Percentiles rank a stretch among this genome's conserved stretches.
phyloP scores from a whole-genome alignment of 2,329 filamentous ascomycete species.

The Neurospora crassa region DNA sequence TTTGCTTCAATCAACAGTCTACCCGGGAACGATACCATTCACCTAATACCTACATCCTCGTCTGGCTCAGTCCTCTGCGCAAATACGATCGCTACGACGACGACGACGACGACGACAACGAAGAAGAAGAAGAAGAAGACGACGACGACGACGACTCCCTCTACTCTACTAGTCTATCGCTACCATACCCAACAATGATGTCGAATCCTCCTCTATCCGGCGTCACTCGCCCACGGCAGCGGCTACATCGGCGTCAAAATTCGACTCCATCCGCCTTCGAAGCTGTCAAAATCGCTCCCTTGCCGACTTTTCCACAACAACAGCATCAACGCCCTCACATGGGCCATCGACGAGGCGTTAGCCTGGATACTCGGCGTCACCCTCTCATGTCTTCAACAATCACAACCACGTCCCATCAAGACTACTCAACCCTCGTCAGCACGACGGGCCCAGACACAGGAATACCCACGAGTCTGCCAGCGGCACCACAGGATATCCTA shows the following conservation, averaged over 20 bases:
- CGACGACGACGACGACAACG: constrained; percentile 26
- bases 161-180: constrained; percentile 19
- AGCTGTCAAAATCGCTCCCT: constrained; percentile 57
- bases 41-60: neutral
- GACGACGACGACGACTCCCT: constrained; percentile 20
- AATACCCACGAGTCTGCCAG: constrained; percentile 34
- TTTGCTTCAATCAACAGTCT: constrained; percentile 15
- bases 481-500: constrained; percentile 65
- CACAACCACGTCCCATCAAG: constrained; percentile 29
- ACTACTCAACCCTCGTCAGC: constrained; percentile 40
- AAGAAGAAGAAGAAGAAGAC: constrained; percentile 4
- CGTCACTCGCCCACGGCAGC: constrained; percentile 64
- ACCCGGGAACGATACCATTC: constrained; percentile 17
- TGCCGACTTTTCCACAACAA: constrained; percentile 49
- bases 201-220: constrained; percentile 42
- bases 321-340: constrained; percentile 29
- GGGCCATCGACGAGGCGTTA: constrained; percentile 73
- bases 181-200: constrained; percentile 22
- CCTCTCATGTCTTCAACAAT: constrained; percentile 28
- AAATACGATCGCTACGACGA: constrained; percentile 31
- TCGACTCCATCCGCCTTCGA: constrained; percentile 76
- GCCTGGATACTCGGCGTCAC: constrained; percentile 64
- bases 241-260: constrained; percentile 76
- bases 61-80: constrained; percentile 33
- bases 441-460: constrained; percentile 44